phyloP scores from a whole-genome alignment of 371 early-diverging fungal genomes.

The Actinomortierella wolfii region DNA sequence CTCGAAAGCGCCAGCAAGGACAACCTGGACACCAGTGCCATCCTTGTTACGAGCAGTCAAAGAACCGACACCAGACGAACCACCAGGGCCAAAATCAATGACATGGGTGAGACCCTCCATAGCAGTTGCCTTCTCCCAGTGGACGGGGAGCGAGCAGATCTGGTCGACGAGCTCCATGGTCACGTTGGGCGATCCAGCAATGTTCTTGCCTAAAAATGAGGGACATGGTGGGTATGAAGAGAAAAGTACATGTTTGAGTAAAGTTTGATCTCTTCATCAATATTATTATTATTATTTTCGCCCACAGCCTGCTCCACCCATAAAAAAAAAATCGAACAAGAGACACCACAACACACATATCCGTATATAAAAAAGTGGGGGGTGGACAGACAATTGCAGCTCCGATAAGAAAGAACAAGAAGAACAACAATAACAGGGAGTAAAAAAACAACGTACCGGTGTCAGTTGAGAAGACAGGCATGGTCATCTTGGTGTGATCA shows the following conservation, averaged over 20 bases:
- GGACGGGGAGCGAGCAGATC: conserved; percentile 81
- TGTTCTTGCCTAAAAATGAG: conserved; percentile 61
- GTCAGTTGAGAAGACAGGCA: conserved; percentile 83
- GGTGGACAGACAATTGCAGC: not conserved
- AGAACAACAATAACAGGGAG: too few relatives aligned
- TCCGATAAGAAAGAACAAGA: conserved; percentile 3
- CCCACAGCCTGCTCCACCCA: too few relatives aligned
- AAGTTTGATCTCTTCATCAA: too few relatives aligned
- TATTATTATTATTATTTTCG: too few relatives aligned
- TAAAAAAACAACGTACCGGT: conserved; percentile 57
- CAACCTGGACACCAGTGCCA: conserved; percentile 91
- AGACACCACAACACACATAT: too few relatives aligned
- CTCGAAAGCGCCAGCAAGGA: conserved; percentile 77
- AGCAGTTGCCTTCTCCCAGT: conserved; percentile 89
- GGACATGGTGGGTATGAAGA: conserved; percentile 1
- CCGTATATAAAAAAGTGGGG: too few relatives aligned
- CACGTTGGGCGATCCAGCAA: conserved; percentile 59
- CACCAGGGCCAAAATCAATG: conserved; percentile 95
- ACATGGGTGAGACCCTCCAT: conserved; percentile 80
- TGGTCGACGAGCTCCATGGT: conserved; percentile 78
- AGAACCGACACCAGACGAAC: conserved; percentile 84
- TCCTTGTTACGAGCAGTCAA: conserved; percentile 94
- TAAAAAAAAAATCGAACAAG: too few relatives aligned
- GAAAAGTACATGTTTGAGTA: conserved; percentile 1
- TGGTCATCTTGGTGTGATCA: conserved; percentile 58